Conservation (phyloP, 1,284 basidiomycete species). For the Naganishia liquefaciens region DNA sequence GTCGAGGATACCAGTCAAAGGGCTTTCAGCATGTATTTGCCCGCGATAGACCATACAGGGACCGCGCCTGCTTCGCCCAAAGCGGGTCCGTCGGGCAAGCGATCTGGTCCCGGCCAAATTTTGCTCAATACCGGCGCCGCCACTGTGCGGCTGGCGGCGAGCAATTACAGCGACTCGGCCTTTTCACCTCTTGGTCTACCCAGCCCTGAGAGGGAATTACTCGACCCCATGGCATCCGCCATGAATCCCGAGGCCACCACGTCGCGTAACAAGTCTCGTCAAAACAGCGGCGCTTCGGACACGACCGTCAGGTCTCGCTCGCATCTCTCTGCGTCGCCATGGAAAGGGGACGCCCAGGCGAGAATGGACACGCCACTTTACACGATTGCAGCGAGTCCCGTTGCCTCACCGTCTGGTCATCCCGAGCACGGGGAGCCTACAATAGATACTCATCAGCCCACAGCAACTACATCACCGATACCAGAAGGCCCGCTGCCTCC, state of each 20-base stretch:
- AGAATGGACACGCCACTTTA: conserved; percentile 41
- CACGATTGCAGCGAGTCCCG: conserved; percentile 48
- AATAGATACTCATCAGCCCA: neutral
- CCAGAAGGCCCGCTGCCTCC: neutral
- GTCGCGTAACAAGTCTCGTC: conserved; percentile 6
- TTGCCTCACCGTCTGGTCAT: conserved; percentile 43
- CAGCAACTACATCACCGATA: conserved; percentile 11
- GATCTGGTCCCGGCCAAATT: conserved; percentile 46
- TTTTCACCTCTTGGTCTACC: conserved; percentile 71
- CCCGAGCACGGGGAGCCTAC: conserved; percentile 2
- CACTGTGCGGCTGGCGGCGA: conserved; percentile 73
- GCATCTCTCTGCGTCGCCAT: conserved; percentile 29
- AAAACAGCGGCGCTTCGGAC: conserved; percentile 43
- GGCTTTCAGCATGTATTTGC: conserved; percentile 16
- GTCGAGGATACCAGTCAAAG: conserved; percentile 14
- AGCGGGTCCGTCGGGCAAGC: neutral
- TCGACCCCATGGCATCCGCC: conserved; percentile 75
- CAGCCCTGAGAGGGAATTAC: conserved; percentile 80
- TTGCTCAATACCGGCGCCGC: conserved; percentile 64
- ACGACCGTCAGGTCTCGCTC: conserved; percentile 35
- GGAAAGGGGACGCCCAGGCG: conserved; percentile 41
- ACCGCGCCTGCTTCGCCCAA: neutral
- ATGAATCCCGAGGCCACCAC: conserved; percentile 37
- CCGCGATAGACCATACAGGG: neutral
- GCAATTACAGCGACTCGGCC: conserved; percentile 40